A percentile compares a stretch with the other conserved stretches of the same genome.
Evolutionary conservation across 2,329 filamentous ascomycete species (phyloP).

Genomic region (Trichothecium roseum): DNA sequence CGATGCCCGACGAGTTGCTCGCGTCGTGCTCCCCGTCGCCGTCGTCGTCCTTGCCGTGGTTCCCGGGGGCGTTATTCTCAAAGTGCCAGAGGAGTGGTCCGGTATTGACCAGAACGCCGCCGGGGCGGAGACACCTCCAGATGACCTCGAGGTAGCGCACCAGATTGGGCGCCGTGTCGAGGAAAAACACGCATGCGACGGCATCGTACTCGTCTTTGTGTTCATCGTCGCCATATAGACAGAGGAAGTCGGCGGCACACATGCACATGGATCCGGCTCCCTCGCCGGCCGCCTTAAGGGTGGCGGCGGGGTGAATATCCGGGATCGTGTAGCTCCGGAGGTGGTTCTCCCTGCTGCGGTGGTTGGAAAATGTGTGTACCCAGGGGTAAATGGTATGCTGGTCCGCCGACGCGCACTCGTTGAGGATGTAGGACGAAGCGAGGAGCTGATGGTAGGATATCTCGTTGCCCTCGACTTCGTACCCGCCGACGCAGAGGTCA

Average conservation of each 20-base stretch:
- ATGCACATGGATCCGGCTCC: constrained; percentile 69
- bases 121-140: constrained; percentile 60
- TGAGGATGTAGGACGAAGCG: constrained; percentile 68
- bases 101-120: constrained; percentile 79
- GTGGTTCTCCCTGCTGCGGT: constrained; percentile 63
- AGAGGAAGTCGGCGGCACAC: constrained; percentile 86
- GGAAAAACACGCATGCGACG: constrained; percentile 86
- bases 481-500: constrained; percentile 68
- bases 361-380: constrained; percentile 81
- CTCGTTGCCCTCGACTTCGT: constrained; percentile 77
- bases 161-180: constrained; percentile 91
- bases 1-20: constrained; percentile 56
- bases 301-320: constrained; percentile 62
- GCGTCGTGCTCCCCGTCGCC: constrained; percentile 39
- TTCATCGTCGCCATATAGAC: constrained; percentile 61
- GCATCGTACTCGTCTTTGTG: constrained; percentile 61
- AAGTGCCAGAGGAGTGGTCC: constrained; percentile 95
- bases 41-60: constrained; percentile 41
- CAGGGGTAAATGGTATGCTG: constrained; percentile 76
- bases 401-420: constrained; percentile 47
- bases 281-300: constrained; percentile 24
- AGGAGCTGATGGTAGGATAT: constrained; percentile 97
- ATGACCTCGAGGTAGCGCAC: constrained; percentile 85
- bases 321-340: constrained; percentile 65
- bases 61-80: constrained; percentile 58